These are phyloP conservation scores for Lodderomyces beijingensis DNA, from an alignment of 1,139 yeast species.

Conservation along the genomic window DNA sequence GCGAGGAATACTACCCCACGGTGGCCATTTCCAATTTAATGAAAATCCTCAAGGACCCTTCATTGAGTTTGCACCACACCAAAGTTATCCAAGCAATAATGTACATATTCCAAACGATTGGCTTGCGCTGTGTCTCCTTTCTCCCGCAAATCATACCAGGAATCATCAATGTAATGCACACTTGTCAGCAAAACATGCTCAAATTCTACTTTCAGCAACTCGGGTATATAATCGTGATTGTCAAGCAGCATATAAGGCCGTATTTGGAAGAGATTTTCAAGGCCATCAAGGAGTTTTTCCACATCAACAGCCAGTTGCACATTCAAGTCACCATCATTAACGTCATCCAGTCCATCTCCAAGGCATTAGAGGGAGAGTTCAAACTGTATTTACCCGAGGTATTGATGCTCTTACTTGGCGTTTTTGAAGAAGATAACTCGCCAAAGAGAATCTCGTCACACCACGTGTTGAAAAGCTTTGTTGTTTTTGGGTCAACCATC, in stretches of 20 bases:
- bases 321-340: slow-evolving; percentile 77
- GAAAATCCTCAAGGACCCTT: slow-evolving; percentile 79
- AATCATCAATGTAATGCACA: slow-evolving; percentile 76
- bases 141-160: slow-evolving; percentile 87
- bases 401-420: slow-evolving; percentile 69
- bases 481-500: slow-evolving; percentile 82
- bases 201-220: slow-evolving; percentile 90
- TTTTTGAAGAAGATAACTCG: slow-evolving; percentile 73
- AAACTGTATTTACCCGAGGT: slow-evolving; percentile 77
- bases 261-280: slow-evolving; percentile 73
- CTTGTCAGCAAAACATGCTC: slow-evolving; percentile 76
- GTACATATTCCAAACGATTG: slow-evolving; percentile 84
- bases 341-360: slow-evolving; percentile 78
- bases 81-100: slow-evolving; percentile 89
- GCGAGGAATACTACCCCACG: slow-evolving; percentile 92
- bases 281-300: slow-evolving; percentile 71
- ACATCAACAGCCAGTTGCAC: slow-evolving; percentile 45
- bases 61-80: slow-evolving; percentile 82
- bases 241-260: slow-evolving; percentile 86
- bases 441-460: slow-evolving; percentile 61
- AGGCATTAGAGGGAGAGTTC: slow-evolving; percentile 88
- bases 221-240: slow-evolving; percentile 73
- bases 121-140: slow-evolving; percentile 83
- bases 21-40: slow-evolving; percentile 85
- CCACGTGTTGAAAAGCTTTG: slow-evolving; percentile 78